These are phyloP conservation scores for Clathrus columnatus DNA, from an alignment of 768 basidiomycete genomes.

Conservation along the genomic window DNA sequence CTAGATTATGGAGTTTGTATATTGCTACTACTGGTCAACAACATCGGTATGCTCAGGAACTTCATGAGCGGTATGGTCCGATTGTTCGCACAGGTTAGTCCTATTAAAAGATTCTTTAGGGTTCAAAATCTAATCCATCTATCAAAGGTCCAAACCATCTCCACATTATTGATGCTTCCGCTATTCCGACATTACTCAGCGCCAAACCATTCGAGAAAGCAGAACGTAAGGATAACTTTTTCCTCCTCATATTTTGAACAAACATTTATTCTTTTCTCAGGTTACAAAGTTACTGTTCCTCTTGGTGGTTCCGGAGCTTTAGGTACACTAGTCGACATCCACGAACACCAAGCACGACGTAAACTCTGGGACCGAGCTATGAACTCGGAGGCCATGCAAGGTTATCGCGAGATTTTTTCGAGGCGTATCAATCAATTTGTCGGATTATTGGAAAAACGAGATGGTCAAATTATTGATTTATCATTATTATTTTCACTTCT, in stretches of 20 bases:
- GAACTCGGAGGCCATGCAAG: conserved; percentile 36
- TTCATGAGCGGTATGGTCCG: conserved; percentile 49
- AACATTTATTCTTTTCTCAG: neutral
- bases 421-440: conserved; percentile 33
- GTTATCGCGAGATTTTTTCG: conserved; percentile 34
- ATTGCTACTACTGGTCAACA: conserved; percentile 33
- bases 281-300: neutral
- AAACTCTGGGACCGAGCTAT: conserved; percentile 44
- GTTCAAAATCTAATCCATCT: conserved; percentile 1
- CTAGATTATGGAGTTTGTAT: conserved; percentile 32
- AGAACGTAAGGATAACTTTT: neutral
- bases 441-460: conserved; percentile 21
- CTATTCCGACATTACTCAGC: neutral
- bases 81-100: conserved; percentile 45
- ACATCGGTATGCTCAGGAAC: conserved; percentile 33
- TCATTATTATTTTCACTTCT: neutral
- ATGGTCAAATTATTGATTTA: neutral
- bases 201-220: neutral
- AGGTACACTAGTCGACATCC: conserved; percentile 19
- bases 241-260: neutral
- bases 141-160: conserved; percentile 2
- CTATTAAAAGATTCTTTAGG: conserved; percentile 22
- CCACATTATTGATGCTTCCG: neutral
- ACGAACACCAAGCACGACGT: conserved; percentile 36
- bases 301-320: neutral